Evolutionary conservation across 1,139 yeast species (phyloP), one percentile per base, ranked within the genome.

Genomic region (Meyerozyma guilliermondii): DNA sequence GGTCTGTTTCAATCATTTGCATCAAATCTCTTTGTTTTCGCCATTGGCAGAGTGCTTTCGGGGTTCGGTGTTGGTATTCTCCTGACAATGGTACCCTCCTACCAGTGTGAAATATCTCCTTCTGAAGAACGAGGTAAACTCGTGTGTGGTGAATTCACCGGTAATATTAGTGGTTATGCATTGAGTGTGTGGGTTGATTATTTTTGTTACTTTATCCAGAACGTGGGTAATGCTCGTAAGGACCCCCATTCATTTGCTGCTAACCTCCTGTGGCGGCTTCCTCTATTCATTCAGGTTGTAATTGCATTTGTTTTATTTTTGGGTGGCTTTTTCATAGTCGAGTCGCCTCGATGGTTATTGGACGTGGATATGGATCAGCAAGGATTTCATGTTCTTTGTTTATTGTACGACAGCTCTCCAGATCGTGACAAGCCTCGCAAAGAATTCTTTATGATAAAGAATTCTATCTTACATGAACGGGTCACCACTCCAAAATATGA

Each of bases 341-440:
- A 77, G 50, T 69, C 78, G 41, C 82, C 82, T 3, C 60, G 82
- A 44, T 77, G 79, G 78, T 60, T 76, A 36, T 58, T 77, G 24
- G 79, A 75, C 46, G 74, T 68, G 14, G 79, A 76, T 45, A 59
- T 58, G 46, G 81, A 77, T 48, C 71, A 65, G 47, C 73, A 72
- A 47, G 82, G 81, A 2, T 76, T 87, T 55, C 73, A 84, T 41
- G 96, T 87, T 10, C 76, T 89, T 53, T 84, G 91, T n/a, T 82
- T 87, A 54, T 68, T 91, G 40, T 87, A 86, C 50, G 81, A 88
- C 10, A 80, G 78, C 18, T 64, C 68, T 27, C 56, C 62, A 2
- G 68, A 65, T 40, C 85, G 85, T 11, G 76, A 76, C 47, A 66
- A 64, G 35, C 92, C 95, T 0, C 77, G 79, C 42, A 77, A 71